phyloP scores from a whole-genome alignment of 192 early-diverging fungal genomes.

The Thoreauomyces humboldtii region DNA sequence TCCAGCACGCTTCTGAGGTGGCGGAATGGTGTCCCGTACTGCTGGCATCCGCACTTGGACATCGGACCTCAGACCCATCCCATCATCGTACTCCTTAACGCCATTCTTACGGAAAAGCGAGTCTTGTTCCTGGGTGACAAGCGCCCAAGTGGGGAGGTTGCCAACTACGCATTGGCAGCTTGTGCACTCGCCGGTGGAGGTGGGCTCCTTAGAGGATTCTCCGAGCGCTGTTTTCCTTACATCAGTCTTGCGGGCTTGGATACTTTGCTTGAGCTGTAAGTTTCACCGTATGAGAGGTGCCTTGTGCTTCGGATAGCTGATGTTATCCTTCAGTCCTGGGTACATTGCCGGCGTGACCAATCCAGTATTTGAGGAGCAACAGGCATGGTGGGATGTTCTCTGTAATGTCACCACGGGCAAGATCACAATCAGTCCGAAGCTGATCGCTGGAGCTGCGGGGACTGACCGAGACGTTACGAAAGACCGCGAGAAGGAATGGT shows the following conservation, averaged over 20 bases:
- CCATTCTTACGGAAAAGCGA: slow-evolving; percentile 87
- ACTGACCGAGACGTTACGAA: slow-evolving; percentile 5
- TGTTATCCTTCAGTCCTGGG: no score
- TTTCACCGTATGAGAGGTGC: no score
- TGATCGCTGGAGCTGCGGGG: slow-evolving; percentile 18
- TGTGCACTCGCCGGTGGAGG: slow-evolving; percentile 89
- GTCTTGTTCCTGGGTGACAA: slow-evolving; percentile 89
- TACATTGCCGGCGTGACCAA: slow-evolving; percentile 97
- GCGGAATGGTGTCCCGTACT: slow-evolving; percentile 35
- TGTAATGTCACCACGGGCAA: slow-evolving; percentile 92
- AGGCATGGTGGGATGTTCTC: slow-evolving; percentile 94
- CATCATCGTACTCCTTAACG: slow-evolving; percentile 84
- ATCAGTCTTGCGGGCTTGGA: slow-evolving; percentile 86
- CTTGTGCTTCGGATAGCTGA: no score
- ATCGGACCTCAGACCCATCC: slow-evolving; percentile 82
- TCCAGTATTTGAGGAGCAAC: slow-evolving; percentile 90
- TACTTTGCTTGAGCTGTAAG: slow-evolving; percentile 74
- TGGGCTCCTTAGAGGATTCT: slow-evolving; percentile 76
- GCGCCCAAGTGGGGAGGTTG: slow-evolving; percentile 87
- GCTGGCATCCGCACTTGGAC: slow-evolving; percentile 87
- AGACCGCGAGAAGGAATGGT: slow-evolving; percentile 38
- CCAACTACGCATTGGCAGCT: slow-evolving; percentile 87
- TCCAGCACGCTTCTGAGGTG: slow-evolving; percentile 10
- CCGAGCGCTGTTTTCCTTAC: slow-evolving; percentile 88
- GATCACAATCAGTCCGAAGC: slow-evolving; percentile 83